A percentile compares a stretch with the other conserved stretches of the same genome.
Evolutionary conservation across 176 grass and related monocot genomes (phyloP).

Genomic region (Avena insularis): DNA sequence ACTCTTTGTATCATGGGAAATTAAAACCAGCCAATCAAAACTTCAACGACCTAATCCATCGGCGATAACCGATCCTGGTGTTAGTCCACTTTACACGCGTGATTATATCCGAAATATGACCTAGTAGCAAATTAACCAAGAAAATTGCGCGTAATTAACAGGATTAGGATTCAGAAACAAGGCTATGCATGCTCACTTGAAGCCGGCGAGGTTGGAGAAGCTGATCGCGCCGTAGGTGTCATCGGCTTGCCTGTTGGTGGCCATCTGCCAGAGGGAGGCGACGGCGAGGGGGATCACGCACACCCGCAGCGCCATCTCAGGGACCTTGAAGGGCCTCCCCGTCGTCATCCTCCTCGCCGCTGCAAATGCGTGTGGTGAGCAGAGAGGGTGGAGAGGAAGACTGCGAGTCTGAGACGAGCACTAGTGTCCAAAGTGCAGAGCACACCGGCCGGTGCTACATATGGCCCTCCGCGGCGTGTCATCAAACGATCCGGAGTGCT

Average conservation of each 20-base stretch:
- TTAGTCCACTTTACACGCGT: not conserved
- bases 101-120: too few relatives aligned
- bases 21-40: not conserved
- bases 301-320: slow-evolving; percentile 68
- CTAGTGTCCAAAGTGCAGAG: not conserved
- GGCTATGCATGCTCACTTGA: slow-evolving; percentile 57
- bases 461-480: not conserved
- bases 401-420: not conserved
- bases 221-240: slow-evolving; percentile 82
- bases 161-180: not conserved
- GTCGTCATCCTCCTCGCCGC: not conserved
- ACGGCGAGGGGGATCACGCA: slow-evolving; percentile 68
- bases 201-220: slow-evolving; percentile 73
- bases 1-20: not conserved
- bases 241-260: slow-evolving; percentile 68
- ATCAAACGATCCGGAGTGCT: not conserved
- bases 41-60: not conserved
- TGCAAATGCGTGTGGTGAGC: not conserved
- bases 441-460: not conserved
- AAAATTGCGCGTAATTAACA: too few relatives aligned
- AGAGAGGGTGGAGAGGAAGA: not conserved
- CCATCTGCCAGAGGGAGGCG: slow-evolving; percentile 72
- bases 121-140: not conserved
- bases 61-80: not conserved
- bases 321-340: slow-evolving; percentile 38